phyloP scores from a whole-genome alignment of 139 green algal genomes.

The Haematococcus lacustris region DNA sequence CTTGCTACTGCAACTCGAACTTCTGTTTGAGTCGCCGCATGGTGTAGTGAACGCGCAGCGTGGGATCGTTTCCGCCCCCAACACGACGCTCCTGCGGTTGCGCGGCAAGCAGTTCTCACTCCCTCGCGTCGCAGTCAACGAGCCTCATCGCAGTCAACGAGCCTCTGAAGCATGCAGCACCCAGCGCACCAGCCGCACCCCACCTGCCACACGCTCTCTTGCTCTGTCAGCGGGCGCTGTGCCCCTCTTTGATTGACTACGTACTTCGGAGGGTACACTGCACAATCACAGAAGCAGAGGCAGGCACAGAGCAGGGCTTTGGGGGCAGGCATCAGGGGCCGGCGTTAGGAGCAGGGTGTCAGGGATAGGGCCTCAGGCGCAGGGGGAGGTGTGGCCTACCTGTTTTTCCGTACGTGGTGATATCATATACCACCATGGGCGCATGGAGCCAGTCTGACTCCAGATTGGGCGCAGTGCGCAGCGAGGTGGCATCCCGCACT shows the following conservation, averaged over 20 bases:
- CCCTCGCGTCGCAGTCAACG: too few species aligned
- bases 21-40: too few species aligned
- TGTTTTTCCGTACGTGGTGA: conserved; percentile 15
- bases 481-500: conserved; percentile 5
- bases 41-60: too few species aligned
- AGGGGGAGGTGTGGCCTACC: not conserved
- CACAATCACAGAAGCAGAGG: not conserved
- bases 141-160: too few species aligned
- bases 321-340: not conserved
- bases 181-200: conserved; percentile 5
- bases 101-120: too few species aligned
- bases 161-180: too few species aligned
- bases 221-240: conserved; percentile 20
- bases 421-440: conserved; percentile 36
- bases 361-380: not conserved
- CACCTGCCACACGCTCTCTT: conserved; percentile 34
- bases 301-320: not conserved
- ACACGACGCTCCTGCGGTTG: too few species aligned
- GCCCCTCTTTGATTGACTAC: conserved; percentile 10
- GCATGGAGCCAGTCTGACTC: not conserved
- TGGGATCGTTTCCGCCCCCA: too few species aligned
- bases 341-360: not conserved
- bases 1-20: too few species aligned
- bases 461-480: not conserved
- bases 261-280: conserved; percentile 23